Base-by-base conservation (phyloP, 2,329 filamentous ascomycete genomes). In the Exophiala sp. region DNA sequence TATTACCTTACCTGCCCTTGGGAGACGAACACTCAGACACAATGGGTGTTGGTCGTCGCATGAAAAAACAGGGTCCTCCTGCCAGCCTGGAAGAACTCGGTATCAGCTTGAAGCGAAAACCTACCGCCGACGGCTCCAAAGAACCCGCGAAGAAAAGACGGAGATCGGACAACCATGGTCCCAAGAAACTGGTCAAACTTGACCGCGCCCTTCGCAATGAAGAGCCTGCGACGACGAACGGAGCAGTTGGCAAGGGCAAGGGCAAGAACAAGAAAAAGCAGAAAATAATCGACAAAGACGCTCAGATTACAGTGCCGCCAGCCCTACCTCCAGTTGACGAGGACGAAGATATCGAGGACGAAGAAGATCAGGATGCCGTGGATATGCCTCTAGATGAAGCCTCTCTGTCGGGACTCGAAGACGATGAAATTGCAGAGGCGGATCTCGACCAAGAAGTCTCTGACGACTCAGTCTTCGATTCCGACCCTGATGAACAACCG, bases 61-160 rank as follows among this genome's bases (percentile, higher is more conserved):
- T 96, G 84, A 87, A 90, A 70, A 96, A 96, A 73, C 93, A 97
- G 79, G 91, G 89, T 48, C 77, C 85, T 58, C 93, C 93, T 46
- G 80, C 85, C 64, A 78, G 85, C 58, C 78, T 96, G 59, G 88
- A 93, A 58, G 88, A 95, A 60, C 73, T 69, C 16, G 73, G 70
- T 65, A 80, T 82, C 58, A 81, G 68, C 32, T 61, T 83, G 65
- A 96, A 97, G 79, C 81, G 90, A 67, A 97, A 97, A 75, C 81
- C 81, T 53, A 81, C 79, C 55, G 75, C 86, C 61, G 81, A 81
- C 34, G 83, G 82, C 58, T 74, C 81, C 62, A 73, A 77, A 50
- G 64, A 68, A 35, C 47, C 46, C 72, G 77, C 57, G 76, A 80
- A 83, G 70, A 91, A 90, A 77, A 85, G 77, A 65, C 76, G 78